Conservation (phyloP, 2,329 filamentous ascomycete genomes). For the Zelopaecilomyces penicillatus region DNA sequence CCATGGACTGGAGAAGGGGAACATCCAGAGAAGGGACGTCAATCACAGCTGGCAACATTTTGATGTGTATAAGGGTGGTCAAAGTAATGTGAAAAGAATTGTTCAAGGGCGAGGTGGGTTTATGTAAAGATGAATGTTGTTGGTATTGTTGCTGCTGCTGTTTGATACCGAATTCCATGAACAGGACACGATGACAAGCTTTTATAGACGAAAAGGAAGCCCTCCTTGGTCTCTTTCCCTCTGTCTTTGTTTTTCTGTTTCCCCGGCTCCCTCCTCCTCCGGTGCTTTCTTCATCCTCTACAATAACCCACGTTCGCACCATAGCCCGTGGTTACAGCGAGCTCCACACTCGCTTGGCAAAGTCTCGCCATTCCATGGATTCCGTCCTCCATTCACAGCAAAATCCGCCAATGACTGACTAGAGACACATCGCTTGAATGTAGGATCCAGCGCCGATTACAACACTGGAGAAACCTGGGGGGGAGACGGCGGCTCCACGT, state of each 20-base stretch:
- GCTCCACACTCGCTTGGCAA: neutral
- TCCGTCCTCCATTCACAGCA: neutral
- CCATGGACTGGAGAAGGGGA: slow-evolving; percentile 6
- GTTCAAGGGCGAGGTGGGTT: neutral
- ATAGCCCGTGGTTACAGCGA: neutral
- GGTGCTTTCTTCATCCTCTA: neutral
- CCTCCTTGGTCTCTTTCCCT: neutral
- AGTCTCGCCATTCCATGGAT: neutral
- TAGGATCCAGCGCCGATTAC: neutral
- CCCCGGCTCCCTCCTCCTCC: neutral
- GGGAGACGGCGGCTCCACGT: neutral
- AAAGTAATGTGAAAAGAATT: neutral
- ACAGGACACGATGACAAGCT: neutral
- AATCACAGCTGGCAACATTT: slow-evolving; percentile 8
- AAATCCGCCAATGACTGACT: neutral
- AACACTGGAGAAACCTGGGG: neutral
- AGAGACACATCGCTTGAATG: neutral
- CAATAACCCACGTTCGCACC: neutral
- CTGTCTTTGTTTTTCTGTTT: neutral
- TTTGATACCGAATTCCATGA: neutral
- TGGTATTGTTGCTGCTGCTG: neutral
- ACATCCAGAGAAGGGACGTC: slow-evolving; percentile 5
- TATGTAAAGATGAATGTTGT: neutral
- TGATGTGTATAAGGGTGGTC: neutral
- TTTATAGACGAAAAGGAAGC: neutral